Evolutionary conservation across 148 eudicot species (phyloP).

Genomic region (Rhododendron molle): DNA sequence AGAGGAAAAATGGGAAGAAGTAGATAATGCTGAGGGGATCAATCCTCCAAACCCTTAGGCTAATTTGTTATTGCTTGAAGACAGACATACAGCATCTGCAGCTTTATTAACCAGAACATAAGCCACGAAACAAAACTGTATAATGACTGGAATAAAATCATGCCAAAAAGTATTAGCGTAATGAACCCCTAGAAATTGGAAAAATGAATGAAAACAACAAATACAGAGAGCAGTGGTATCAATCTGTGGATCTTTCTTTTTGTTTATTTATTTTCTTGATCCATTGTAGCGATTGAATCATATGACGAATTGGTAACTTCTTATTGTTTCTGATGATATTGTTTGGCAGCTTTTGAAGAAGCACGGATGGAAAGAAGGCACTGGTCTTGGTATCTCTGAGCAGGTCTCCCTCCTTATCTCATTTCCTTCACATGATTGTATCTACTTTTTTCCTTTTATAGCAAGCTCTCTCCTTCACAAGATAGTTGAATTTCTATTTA

Average conservation of each 20-base stretch:
- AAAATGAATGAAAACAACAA: background rate
- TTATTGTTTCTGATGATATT: background rate
- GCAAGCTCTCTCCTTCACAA: background rate
- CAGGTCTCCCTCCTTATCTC: slow-evolving; percentile 5
- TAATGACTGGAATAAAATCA: background rate
- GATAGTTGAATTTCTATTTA: background rate
- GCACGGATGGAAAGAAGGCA: slow-evolving; percentile 17
- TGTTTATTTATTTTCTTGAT: background rate
- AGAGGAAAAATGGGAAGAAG: background rate
- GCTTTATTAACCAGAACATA: background rate
- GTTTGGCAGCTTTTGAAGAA: slow-evolving; percentile 13
- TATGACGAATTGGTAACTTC: background rate
- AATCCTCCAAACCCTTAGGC: background rate
- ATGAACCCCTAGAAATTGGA: background rate
- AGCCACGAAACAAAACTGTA: background rate
- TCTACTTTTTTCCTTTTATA: background rate
- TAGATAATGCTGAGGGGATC: background rate
- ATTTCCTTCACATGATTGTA: background rate
- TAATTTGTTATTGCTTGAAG: background rate
- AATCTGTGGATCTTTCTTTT: background rate
- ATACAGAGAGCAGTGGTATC: background rate
- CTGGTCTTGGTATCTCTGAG: slow-evolving; percentile 15
- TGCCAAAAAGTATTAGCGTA: background rate
- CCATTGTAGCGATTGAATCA: slow-evolving; percentile 23
- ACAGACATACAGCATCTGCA: background rate